Conservation (phyloP, 1,284 basidiomycete genomes). For the Omphalotus olearius region DNA sequence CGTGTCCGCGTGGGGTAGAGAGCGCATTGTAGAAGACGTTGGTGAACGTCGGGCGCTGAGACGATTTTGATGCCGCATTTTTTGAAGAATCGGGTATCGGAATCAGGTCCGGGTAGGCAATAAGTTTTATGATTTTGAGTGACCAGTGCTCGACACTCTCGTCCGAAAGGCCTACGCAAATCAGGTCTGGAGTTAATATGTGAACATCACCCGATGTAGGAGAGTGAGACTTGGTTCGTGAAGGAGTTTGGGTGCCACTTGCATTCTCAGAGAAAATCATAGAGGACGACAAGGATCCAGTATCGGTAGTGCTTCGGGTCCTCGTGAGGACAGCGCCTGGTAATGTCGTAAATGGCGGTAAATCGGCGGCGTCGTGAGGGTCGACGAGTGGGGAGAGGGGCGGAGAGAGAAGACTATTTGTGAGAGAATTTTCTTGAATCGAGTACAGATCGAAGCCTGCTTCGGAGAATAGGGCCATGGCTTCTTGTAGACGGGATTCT, state of each 20-base stretch:
- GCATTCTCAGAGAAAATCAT: neutral
- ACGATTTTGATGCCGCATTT: slow-evolving; percentile 8
- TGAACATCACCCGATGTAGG: slow-evolving; percentile 44
- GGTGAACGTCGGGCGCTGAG: neutral
- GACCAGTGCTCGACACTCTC: slow-evolving; percentile 65
- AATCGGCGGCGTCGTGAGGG: neutral
- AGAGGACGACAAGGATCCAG: slow-evolving; percentile 2
- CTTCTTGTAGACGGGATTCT: slow-evolving; percentile 57
- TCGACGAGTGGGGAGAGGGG: slow-evolving; percentile 25
- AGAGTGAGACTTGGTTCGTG: slow-evolving; percentile 38
- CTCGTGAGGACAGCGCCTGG: slow-evolving; percentile 7
- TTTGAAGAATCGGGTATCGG: slow-evolving; percentile 21
- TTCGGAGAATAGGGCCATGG: slow-evolving; percentile 52
- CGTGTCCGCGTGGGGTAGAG: slow-evolving; percentile 3
- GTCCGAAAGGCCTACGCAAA: slow-evolving; percentile 58
- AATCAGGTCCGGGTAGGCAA: slow-evolving; percentile 71
- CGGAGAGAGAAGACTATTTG: slow-evolving; percentile 32
- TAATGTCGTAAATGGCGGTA: neutral
- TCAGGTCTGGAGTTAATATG: slow-evolving; percentile 48
- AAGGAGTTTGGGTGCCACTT: slow-evolving; percentile 10
- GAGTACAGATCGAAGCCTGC: slow-evolving; percentile 69
- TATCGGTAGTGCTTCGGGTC: slow-evolving; percentile 4
- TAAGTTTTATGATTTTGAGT: slow-evolving; percentile 68
- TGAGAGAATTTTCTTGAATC: slow-evolving; percentile 31
- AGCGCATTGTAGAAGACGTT: neutral